A percentile compares a stretch with the other conserved stretches of the same genome.
phyloP scores from a whole-genome alignment of 345 rosid genomes.

The Kandelia obovata region DNA sequence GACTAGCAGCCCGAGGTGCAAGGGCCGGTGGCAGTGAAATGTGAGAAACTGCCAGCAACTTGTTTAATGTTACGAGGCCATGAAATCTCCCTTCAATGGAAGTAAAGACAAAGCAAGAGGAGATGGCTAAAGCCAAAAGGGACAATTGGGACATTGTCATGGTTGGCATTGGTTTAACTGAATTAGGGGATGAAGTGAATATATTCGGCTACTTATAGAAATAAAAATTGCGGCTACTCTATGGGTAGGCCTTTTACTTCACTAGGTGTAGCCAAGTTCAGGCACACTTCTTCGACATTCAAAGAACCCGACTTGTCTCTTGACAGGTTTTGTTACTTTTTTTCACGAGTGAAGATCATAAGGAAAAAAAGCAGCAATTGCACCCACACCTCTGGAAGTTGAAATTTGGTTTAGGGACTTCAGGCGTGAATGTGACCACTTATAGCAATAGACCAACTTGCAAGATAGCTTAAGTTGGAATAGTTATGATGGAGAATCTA shows the following conservation, averaged over 20 bases:
- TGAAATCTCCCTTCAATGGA: slow-evolving; percentile 10
- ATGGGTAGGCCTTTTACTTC: slow-evolving; percentile 13
- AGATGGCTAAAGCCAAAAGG: slow-evolving; percentile 8
- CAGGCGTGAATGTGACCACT: slow-evolving; percentile 25
- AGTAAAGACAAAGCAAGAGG: slow-evolving; percentile 5
- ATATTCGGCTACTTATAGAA: slow-evolving; percentile 16
- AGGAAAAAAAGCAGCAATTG: slow-evolving; percentile 15
- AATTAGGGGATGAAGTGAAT: background rate
- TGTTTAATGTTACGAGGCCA: background rate
- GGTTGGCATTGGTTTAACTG: background rate
- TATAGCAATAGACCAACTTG: slow-evolving; percentile 25
- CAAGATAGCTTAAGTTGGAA: background rate
- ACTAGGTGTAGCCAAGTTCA: slow-evolving; percentile 24
- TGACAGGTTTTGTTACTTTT: slow-evolving; percentile 5
- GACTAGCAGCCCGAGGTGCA: slow-evolving; percentile 20
- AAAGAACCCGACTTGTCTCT: slow-evolving; percentile 11
- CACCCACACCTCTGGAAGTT: slow-evolving; percentile 27
- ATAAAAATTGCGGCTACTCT: slow-evolving; percentile 1
- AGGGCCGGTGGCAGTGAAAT: slow-evolving; percentile 30
- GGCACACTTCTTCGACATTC: slow-evolving; percentile 9
- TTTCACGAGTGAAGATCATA: background rate
- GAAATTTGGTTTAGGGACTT: slow-evolving; percentile 1
- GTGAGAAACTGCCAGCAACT: slow-evolving; percentile 10
- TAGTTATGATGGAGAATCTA: background rate
- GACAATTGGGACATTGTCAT: slow-evolving; percentile 8